These are phyloP conservation scores for Aspergillus fischeri DNA, from an alignment of 2,329 filamentous ascomycete genomes.

Conservation along the genomic window DNA sequence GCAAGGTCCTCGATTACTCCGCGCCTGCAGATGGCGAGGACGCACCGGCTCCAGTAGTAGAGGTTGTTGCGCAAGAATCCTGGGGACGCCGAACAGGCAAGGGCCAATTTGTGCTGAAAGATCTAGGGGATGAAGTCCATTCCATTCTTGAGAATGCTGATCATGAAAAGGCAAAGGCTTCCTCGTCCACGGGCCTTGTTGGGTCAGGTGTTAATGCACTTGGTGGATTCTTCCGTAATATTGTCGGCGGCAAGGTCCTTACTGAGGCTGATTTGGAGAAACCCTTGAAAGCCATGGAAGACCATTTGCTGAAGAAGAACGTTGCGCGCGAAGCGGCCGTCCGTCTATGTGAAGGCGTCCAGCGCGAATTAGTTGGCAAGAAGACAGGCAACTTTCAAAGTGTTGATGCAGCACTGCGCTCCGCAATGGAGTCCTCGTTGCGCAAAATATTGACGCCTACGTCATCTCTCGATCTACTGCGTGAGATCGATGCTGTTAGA, in stretches of 20 bases:
- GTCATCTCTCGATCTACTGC: slow-evolving; percentile 86
- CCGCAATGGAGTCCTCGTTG: slow-evolving; percentile 86
- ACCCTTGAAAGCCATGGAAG: slow-evolving; percentile 92
- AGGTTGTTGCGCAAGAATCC: slow-evolving; percentile 70
- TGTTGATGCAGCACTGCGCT: slow-evolving; percentile 75
- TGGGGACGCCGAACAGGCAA: slow-evolving; percentile 83
- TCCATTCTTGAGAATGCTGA: slow-evolving; percentile 81
- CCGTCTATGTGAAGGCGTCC: slow-evolving; percentile 84
- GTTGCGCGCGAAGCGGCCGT: slow-evolving; percentile 92
- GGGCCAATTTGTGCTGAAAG: slow-evolving; percentile 90
- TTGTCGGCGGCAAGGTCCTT: slow-evolving; percentile 89
- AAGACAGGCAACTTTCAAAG: slow-evolving; percentile 91
- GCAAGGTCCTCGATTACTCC: slow-evolving; percentile 88
- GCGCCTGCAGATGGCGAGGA: slow-evolving; percentile 55
- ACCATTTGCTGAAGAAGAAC: slow-evolving; percentile 91
- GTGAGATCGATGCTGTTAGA: slow-evolving; percentile 80
- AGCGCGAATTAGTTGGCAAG: slow-evolving; percentile 81
- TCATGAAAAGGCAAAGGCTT: slow-evolving; percentile 52
- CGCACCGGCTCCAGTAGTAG: slow-evolving; percentile 55
- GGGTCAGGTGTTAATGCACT: slow-evolving; percentile 78
- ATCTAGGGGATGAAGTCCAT: slow-evolving; percentile 89
- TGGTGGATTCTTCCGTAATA: slow-evolving; percentile 84
- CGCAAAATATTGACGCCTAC: slow-evolving; percentile 95
- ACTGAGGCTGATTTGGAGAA: slow-evolving; percentile 86
- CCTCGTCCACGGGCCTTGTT: slow-evolving; percentile 60